These are phyloP conservation scores for Nephelium lappaceum DNA, from an alignment of 345 rosid species.

Conservation along the genomic window DNA sequence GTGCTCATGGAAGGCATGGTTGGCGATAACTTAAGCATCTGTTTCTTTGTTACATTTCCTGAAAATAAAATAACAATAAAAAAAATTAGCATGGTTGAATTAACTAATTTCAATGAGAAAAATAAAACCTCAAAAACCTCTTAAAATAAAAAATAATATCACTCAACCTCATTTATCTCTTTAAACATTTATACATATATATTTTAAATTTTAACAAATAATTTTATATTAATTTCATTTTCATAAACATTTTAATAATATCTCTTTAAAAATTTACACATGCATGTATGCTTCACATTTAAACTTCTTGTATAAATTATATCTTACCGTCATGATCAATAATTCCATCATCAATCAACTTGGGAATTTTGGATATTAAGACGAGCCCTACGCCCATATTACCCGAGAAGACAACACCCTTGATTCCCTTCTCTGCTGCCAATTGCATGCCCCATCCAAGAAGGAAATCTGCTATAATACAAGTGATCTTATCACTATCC, in stretches of 20 bases:
- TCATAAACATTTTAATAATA: too few relatives aligned
- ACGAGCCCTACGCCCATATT: background rate
- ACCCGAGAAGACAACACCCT: background rate
- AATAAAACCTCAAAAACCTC: too few relatives aligned
- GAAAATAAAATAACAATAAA: background rate
- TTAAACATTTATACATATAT: too few relatives aligned
- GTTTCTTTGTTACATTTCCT: background rate
- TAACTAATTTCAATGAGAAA: too few relatives aligned
- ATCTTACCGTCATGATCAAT: background rate
- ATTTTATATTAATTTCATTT: too few relatives aligned
- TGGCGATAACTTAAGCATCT: background rate
- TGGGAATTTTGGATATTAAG: background rate
- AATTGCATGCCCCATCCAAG: background rate
- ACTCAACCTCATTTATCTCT: too few relatives aligned
- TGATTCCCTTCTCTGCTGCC: background rate
- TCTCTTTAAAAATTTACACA: too few relatives aligned
- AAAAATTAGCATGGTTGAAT: background rate
- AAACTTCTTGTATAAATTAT: too few relatives aligned
- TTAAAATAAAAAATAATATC: too few relatives aligned
- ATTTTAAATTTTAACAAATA: too few relatives aligned
- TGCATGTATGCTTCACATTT: too few relatives aligned
- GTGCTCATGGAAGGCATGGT: background rate
- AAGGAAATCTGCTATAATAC: background rate
- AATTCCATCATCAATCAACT: slow-evolving; percentile 6
- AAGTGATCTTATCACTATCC: slow-evolving; percentile 2